Conservation (phyloP, 2,329 filamentous ascomycete species). For the Mycocentrospora acerina region DNA sequence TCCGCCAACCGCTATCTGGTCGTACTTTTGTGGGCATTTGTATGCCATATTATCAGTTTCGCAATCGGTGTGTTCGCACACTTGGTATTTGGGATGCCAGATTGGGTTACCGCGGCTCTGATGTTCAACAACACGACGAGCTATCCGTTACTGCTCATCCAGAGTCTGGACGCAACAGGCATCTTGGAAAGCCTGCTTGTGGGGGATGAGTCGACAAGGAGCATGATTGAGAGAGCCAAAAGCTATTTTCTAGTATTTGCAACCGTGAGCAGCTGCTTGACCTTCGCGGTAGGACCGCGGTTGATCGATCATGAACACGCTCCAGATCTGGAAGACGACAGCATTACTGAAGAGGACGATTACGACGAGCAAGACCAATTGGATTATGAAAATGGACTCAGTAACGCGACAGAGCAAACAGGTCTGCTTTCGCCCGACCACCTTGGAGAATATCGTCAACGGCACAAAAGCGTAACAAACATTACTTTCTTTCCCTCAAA, state of each 20-base stretch:
- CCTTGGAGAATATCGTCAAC: constrained; percentile 3
- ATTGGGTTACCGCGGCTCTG: constrained; percentile 56
- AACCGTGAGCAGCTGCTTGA: constrained; percentile 62
- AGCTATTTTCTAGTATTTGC: constrained; percentile 67
- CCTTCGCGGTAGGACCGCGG: constrained; percentile 63
- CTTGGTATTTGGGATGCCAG: constrained; percentile 49
- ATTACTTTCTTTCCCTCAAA: constrained; percentile 37
- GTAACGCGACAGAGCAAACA: constrained; percentile 12
- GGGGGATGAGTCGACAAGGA: constrained; percentile 43
- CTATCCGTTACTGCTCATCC: constrained; percentile 53
- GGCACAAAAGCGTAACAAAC: constrained; percentile 17
- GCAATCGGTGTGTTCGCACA: constrained; percentile 47
- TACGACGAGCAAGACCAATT: constrained; percentile 1
- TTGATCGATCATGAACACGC: constrained; percentile 52
- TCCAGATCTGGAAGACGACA: constrained; percentile 24
- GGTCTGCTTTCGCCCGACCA: constrained; percentile 7
- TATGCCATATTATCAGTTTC: constrained; percentile 53
- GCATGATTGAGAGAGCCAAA: constrained; percentile 60
- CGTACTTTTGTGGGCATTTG: constrained; percentile 52
- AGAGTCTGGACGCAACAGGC: constrained; percentile 57
- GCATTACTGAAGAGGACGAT: constrained; percentile 7
- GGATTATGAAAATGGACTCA: neutral
- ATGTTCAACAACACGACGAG: constrained; percentile 60
- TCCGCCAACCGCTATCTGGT: constrained; percentile 51
- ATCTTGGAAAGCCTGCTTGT: constrained; percentile 54